phyloP scores from a whole-genome alignment of 345 rosid species.

The Carallia brachiata region DNA sequence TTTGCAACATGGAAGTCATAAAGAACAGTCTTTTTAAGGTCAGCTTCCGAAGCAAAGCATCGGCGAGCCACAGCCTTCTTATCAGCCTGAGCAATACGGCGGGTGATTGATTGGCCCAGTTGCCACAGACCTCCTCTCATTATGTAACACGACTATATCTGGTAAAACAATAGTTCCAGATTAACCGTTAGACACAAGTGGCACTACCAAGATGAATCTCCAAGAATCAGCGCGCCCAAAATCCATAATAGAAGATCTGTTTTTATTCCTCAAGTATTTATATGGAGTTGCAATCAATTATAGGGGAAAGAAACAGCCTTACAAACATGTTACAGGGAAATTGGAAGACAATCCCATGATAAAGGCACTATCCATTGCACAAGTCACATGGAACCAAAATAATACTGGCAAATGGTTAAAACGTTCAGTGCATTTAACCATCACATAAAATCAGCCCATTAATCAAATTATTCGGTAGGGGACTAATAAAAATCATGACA shows the following conservation, averaged over 20 bases:
- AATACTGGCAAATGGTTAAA: too few relatives aligned
- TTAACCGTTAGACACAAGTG: background rate
- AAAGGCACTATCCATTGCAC: background rate
- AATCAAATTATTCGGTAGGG: background rate
- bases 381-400: background rate
- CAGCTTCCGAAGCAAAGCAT: constrained; percentile 72
- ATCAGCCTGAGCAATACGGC: constrained; percentile 72
- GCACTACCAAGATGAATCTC: background rate
- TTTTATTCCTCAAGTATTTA: background rate
- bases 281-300: too few relatives aligned
- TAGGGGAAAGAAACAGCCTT: too few relatives aligned
- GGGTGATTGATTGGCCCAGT: constrained; percentile 86
- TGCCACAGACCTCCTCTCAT: constrained; percentile 99
- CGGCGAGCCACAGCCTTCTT: constrained; percentile 64
- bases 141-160: constrained; percentile 33
- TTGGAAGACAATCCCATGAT: background rate
- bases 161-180: constrained; percentile 17
- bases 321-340: too few relatives aligned
- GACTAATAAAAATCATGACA: background rate
- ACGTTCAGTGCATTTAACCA: background rate
- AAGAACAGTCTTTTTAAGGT: constrained; percentile 84
- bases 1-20: constrained; percentile 76
- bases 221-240: background rate
- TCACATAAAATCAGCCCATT: background rate
- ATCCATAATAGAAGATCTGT: background rate